Evolutionary conservation across 176 grass and related monocot species (phyloP).

Genomic region (Secale cereale): DNA sequence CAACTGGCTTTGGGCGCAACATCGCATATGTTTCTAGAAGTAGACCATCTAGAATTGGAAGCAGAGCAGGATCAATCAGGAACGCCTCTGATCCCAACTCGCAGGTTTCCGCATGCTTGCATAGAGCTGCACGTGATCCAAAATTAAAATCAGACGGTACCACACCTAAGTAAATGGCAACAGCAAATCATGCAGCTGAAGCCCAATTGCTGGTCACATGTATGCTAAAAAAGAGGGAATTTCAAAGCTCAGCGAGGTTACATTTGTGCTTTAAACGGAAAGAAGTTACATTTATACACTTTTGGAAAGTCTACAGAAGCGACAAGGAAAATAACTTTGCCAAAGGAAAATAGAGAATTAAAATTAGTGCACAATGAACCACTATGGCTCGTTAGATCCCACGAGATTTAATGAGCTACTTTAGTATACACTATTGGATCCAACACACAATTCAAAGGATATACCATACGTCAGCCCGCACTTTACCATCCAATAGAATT

Average conservation of each 20-base stretch:
- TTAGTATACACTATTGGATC: background rate
- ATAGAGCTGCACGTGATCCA: constrained; percentile 44
- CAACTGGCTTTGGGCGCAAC: constrained; percentile 47
- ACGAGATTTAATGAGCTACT: background rate
- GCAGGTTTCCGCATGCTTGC: constrained; percentile 34
- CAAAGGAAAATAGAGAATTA: constrained; percentile 1
- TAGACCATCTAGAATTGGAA: constrained; percentile 50
- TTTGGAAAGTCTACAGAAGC: background rate
- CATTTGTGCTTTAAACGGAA: background rate
- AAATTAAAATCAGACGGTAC: constrained; percentile 10
- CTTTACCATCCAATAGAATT: constrained; percentile 7
- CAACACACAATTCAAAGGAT: background rate
- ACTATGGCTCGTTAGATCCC: background rate
- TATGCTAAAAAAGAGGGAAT: constrained; percentile 3
- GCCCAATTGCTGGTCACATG: background rate
- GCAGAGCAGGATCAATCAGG: constrained; percentile 26
- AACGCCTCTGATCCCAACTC: constrained; percentile 43
- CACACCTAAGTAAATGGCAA: background rate
- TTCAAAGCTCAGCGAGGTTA: background rate
- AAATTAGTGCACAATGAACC: background rate
- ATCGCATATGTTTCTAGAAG: constrained; percentile 58
- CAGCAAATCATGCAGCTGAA: background rate
- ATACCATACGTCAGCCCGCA: background rate
- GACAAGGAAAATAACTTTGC: background rate
- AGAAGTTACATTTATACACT: background rate